Evolutionary conservation across 2,329 filamentous ascomycete genomes (phyloP).

Genomic region (Didymella glomerata): DNA sequence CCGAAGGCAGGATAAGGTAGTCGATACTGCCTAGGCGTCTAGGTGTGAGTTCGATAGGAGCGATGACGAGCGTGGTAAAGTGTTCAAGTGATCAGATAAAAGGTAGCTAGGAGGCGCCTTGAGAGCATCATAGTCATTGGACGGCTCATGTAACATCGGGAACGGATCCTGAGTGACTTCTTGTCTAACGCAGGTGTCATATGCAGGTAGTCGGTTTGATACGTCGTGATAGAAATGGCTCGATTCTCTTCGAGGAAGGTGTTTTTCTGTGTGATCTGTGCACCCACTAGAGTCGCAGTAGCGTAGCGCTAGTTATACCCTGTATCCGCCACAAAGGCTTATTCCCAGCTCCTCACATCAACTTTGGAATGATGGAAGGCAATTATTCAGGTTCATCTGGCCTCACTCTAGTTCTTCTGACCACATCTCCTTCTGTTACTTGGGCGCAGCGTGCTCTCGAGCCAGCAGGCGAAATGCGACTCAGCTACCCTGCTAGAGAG

Average conservation of each 20-base stretch:
- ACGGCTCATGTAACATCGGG: neutral
- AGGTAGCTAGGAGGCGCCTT: neutral
- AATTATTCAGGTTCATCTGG: no score
- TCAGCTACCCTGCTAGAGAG: neutral
- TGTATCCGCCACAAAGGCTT: no score
- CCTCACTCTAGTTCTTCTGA: no score
- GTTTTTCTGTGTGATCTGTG: no score
- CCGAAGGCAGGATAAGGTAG: neutral
- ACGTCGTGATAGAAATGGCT: no score
- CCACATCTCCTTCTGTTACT: no score
- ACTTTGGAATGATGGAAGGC: no score
- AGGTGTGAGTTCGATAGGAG: slow-evolving; percentile 2
- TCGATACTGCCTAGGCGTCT: neutral
- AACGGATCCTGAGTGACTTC: neutral
- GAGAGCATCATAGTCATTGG: neutral
- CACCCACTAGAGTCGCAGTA: no score
- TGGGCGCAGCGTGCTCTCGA: neutral
- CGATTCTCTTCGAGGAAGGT: no score
- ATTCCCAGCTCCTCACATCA: no score
- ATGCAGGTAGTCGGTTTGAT: neutral
- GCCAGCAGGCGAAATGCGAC: neutral
- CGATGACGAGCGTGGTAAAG: neutral
- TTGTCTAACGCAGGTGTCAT: neutral
- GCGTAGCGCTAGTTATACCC: no score
- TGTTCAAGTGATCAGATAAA: neutral